These are phyloP conservation scores for Kodamaea hsintzibuensis DNA, from an alignment of 805 yeast genomes.

Conservation along the genomic window DNA sequence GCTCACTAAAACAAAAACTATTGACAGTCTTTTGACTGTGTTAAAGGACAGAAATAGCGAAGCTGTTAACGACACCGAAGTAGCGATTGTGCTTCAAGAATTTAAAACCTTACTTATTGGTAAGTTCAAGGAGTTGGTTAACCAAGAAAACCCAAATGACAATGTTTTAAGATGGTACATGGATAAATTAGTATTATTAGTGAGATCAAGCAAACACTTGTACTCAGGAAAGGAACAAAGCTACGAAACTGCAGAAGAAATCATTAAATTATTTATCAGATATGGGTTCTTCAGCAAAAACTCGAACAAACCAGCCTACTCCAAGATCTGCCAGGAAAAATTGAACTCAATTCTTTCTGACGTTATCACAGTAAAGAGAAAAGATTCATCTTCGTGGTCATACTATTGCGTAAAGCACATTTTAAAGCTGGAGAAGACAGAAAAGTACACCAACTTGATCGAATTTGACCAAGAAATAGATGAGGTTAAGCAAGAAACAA, in stretches of 20 bases:
- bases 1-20: slow-evolving; percentile 70
- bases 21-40: slow-evolving; percentile 38
- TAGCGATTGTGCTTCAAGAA: slow-evolving; percentile 19
- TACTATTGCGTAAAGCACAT: slow-evolving; percentile 47
- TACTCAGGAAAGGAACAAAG: slow-evolving; percentile 15
- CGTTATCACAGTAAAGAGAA: slow-evolving; percentile 45
- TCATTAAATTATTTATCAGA: slow-evolving; percentile 40
- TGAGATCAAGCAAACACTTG: slow-evolving; percentile 45
- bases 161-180: slow-evolving; percentile 55
- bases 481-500: slow-evolving; percentile 48
- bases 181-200: slow-evolving; percentile 57
- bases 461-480: slow-evolving; percentile 61
- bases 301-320: slow-evolving; percentile 10
- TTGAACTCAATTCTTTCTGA: slow-evolving; percentile 68
- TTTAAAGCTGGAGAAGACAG: slow-evolving; percentile 24
- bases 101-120: slow-evolving; percentile 24
- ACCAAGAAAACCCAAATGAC: slow-evolving; percentile 29
- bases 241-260: slow-evolving; percentile 30
- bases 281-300: slow-evolving; percentile 40
- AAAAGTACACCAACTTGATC: slow-evolving; percentile 21
- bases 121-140: slow-evolving; percentile 26
- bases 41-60: slow-evolving; percentile 19
- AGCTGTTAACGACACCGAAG: slow-evolving; percentile 11
- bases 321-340: slow-evolving; percentile 53
- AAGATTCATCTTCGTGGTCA: slow-evolving; percentile 61